Base-by-base conservation (phyloP, 345 rosid species). In the Streptanthus diversifolius region DNA sequence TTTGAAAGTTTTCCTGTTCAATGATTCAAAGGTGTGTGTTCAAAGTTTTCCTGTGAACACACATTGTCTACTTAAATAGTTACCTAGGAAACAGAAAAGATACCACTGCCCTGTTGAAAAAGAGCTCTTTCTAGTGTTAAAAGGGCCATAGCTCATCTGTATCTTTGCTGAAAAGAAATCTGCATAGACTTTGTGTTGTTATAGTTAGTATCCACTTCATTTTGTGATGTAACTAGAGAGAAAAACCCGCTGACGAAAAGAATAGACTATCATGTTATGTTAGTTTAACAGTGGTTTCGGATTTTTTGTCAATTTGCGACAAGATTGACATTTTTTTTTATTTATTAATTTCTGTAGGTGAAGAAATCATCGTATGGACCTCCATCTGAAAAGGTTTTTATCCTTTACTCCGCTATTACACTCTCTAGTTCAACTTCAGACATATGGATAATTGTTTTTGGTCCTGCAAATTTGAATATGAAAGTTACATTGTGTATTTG, bases 301-400 rank as follows among this genome's bases (percentile, higher is more conserved):
- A 67, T 0, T 58, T 22, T 59, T 41, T 43, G 40, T 75, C 17
- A 67, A 40, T 29, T 60, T 56, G 65, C 44, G 30, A 39, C 17
- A 52, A 52, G 40, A 36, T 27, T 45, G 44, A 40, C 54, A 13
- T 19, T 13, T 39, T 73, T 48, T 41, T 44, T 22, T 18, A 43
- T 43, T 33, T 70, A 35, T 55, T 73, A 45, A 68, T 41, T 59
- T 51, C 53, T 81, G 62, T 86, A 92, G 98, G 81, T 82, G 68
- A 92, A 82, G 79, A 83, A 58, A 84, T 48, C 74, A 71, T 47
- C 83, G 62, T 84, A 54, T 59, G 76, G 77, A 67, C 43, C 78
- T 45, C 52, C 79, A 15, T 30, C 83, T 71, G 79, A 63, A 45
- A 84, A 87, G 98, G 96, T 89, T 62, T 27, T 27, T n/a, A 10